These are phyloP conservation scores for Evernia prunastri DNA, from an alignment of 495 filamentous ascomycete genomes.

Conservation along the genomic window DNA sequence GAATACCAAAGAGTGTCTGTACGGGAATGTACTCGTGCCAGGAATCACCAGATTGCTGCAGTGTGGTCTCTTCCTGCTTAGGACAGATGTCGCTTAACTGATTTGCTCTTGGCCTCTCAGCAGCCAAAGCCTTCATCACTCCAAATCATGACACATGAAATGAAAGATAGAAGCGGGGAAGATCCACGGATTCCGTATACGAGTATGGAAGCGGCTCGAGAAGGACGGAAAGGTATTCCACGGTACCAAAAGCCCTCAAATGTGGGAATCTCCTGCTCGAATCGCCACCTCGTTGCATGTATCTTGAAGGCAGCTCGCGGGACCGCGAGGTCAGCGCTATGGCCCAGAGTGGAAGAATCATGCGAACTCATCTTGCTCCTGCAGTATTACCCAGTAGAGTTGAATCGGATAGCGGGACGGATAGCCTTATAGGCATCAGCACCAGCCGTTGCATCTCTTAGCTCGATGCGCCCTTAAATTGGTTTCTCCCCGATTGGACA, in stretches of 20 bases:
- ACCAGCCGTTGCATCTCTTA: background rate
- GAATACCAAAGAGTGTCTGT: background rate
- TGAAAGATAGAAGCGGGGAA: background rate
- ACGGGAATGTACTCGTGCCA: background rate
- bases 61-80: background rate
- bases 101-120: background rate
- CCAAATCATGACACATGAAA: background rate
- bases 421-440: background rate
- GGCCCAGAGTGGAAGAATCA: background rate
- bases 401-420: background rate
- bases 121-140: background rate
- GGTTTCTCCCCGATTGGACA: background rate
- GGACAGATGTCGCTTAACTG: background rate
- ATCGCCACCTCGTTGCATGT: background rate
- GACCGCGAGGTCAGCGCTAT: background rate
- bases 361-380: background rate
- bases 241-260: background rate
- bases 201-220: background rate
- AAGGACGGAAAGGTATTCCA: background rate
- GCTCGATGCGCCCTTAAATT: background rate
- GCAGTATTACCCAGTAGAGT: background rate
- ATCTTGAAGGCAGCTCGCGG: background rate
- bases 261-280: background rate
- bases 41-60: background rate
- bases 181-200: background rate